A percentile compares a stretch with the other conserved stretches of the same genome.
Conservation (phyloP, 805 yeast species). For the Metschnikowia gelsemii region DNA sequence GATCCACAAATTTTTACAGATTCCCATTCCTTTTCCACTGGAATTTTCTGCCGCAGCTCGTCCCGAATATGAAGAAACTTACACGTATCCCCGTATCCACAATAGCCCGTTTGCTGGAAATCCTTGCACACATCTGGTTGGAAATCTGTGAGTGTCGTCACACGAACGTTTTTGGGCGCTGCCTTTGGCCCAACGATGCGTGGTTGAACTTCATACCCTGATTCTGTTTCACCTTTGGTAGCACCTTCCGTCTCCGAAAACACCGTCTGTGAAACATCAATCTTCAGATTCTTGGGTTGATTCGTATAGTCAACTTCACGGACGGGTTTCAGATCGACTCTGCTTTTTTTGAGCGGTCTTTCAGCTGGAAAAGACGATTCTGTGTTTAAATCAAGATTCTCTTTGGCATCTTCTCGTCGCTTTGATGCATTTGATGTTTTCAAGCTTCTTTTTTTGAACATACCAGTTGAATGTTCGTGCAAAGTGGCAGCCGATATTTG, state of each 20-base stretch:
- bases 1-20: constrained; percentile 24
- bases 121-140: constrained; percentile 96
- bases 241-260: background rate
- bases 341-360: constrained; percentile 4
- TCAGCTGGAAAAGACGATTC: constrained; percentile 1
- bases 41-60: constrained; percentile 72
- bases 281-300: background rate
- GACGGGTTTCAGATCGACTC: background rate
- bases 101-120: constrained; percentile 84
- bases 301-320: constrained; percentile 3
- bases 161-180: constrained; percentile 45
- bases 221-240: background rate
- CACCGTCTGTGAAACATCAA: background rate
- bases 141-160: constrained; percentile 75
- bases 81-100: constrained; percentile 97
- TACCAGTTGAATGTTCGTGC: background rate
- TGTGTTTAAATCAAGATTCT: background rate
- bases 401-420: constrained; percentile 8
- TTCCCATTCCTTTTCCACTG: constrained; percentile 71
- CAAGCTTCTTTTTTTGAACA: constrained; percentile 21
- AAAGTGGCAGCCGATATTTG: no score
- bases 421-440: constrained; percentile 7
- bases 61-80: constrained; percentile 91
- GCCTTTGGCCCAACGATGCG: constrained; percentile 27
- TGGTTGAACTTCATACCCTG: background rate